These are phyloP conservation scores for Flaveria robusta DNA, from an alignment of 129 eudicot genomes.

Conservation along the genomic window DNA sequence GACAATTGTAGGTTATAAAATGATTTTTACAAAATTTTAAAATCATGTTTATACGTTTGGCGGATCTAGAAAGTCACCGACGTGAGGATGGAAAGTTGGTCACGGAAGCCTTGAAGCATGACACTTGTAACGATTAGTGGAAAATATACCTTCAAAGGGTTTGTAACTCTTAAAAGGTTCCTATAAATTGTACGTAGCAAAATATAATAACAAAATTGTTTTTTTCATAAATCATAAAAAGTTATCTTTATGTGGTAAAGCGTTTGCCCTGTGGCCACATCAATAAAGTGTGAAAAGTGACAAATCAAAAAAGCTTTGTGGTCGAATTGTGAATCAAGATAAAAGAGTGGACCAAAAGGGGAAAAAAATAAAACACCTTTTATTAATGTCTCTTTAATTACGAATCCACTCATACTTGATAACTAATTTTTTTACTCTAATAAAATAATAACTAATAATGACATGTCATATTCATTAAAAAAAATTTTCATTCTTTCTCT, in stretches of 20 bases:
- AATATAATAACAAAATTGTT: neutral
- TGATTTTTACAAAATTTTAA: neutral
- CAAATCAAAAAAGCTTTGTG: neutral
- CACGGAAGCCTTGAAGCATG: neutral
- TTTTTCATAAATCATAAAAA: slow-evolving; percentile 1
- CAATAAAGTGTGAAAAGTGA: neutral
- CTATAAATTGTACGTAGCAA: too few relatives aligned
- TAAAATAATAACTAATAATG: too few relatives aligned
- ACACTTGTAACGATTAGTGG: neutral
- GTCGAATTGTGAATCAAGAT: neutral
- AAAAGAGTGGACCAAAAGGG: neutral
- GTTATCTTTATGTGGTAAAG: neutral
- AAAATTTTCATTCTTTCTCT: too few relatives aligned
- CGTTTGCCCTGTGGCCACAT: neutral
- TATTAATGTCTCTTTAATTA: neutral
- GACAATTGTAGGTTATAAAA: neutral
- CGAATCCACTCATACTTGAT: neutral
- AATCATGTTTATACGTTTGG: neutral
- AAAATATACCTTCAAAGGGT: neutral
- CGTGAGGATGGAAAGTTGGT: neutral
- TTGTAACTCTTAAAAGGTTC: neutral
- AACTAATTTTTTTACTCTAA: too few relatives aligned
- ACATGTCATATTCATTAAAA: too few relatives aligned
- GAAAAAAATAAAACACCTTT: neutral
- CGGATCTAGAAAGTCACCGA: neutral